Percentiles rank a stretch among this genome's conserved stretches.
Conservation (phyloP, 345 rosid genomes). For the Clarkia xantiana region DNA sequence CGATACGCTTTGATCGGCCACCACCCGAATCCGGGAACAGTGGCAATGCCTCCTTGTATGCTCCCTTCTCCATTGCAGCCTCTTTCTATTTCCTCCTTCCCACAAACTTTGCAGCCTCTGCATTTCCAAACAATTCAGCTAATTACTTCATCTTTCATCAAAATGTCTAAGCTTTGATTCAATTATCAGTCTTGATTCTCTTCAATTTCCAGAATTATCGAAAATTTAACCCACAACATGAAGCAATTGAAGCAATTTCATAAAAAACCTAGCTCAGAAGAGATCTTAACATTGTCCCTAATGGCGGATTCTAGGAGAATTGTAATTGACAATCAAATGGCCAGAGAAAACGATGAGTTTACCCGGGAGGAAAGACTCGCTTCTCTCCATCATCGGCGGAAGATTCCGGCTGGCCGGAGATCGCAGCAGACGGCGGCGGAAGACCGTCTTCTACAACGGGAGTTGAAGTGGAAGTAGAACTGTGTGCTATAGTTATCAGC, state of each 20-base stretch:
- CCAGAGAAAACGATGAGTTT: background rate
- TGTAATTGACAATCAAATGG: background rate
- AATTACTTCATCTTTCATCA: no score
- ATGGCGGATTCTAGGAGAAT: background rate
- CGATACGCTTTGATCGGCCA: conserved; percentile 97
- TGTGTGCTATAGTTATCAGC: conserved; percentile 15
- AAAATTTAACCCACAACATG: no score
- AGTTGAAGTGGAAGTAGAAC: conserved; percentile 17
- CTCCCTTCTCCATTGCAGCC: conserved; percentile 93
- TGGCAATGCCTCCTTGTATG: conserved; percentile 95
- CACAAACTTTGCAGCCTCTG: conserved; percentile 80
- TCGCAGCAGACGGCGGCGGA: conserved; percentile 12
- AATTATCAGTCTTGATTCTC: no score
- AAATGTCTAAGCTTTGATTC: no score
- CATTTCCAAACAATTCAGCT: background rate
- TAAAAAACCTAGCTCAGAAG: no score
- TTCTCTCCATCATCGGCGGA: conserved; percentile 9
- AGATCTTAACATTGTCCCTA: no score
- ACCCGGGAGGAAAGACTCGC: conserved; percentile 24
- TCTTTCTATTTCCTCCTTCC: conserved; percentile 57
- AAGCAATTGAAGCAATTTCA: no score
- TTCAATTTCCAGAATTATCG: no score
- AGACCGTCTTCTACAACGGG: conserved; percentile 28
- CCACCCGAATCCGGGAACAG: conserved; percentile 95
- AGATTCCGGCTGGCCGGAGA: conserved; percentile 15